Base-by-base conservation (phyloP, 208 protist genomes). In the Leishmania aethiopica region DNA sequence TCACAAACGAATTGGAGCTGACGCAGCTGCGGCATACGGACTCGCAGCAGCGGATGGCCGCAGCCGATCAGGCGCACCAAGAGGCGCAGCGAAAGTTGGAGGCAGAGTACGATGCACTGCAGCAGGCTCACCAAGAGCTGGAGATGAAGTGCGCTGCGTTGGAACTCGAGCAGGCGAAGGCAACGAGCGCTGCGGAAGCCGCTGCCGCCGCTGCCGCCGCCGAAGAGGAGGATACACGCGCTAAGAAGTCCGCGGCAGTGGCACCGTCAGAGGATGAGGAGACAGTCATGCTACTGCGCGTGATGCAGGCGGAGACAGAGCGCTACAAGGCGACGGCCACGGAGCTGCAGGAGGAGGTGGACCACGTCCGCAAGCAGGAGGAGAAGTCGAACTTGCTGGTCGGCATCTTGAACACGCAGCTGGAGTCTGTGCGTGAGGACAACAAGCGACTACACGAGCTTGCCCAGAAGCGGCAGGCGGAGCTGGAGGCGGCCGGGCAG, bases 341-440 rank as follows among this genome's bases (percentile, higher is more conserved):
- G 32, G 60, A 87, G 71, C 84, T 96, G 78, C 92, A 96, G 81
- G 75, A 83, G 69, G 87, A 92, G 32, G 67, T 96, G 19, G 88
- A 93, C 2, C 85, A 84, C 66, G 94, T 91, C 69, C 89, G 85
- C 47, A 88, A 88, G 4, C 93, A 98, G 82, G 93, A 98, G 55
- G 92, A 96, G 82, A 97, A 96, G 86, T 89, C 89, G 28, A 95
- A 91, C 64, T 88, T 98, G 57, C 84, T 98, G 8, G 83, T 97
- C n/a, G 91, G 86, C 55, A 81, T 98, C 22, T 80, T 98, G 15
- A 98, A 97, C 87, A 91, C 90, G 42, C 95, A 98, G 82, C 88
- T 98, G 47, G 94, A 98, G 60, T 73, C 90, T 8, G 81, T 91
- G 15, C 90, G 93, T 49, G 95, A 96, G 78, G 93, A 97, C 32